Evolutionary conservation across 129 eudicot genomes (phyloP).

Genomic region (Rutidosis leptorrhynchoides): DNA sequence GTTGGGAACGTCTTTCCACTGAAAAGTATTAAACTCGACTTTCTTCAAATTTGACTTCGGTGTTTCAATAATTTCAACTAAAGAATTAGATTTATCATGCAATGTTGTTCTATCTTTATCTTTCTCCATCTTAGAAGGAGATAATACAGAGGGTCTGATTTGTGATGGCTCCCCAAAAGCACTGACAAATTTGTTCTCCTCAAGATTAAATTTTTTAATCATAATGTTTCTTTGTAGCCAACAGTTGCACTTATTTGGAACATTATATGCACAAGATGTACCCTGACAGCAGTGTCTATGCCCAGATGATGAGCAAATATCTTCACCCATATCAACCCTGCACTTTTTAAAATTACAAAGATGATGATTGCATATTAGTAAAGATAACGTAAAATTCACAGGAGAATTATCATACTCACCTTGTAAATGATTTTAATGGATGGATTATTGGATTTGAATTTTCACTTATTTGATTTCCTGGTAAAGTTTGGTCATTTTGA

Average conservation of each 20-base stretch:
- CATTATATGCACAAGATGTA: slow-evolving; percentile 35
- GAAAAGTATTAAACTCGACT: slow-evolving; percentile 37
- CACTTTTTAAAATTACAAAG: neutral
- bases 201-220: slow-evolving; percentile 26
- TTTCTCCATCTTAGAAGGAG: slow-evolving; percentile 28
- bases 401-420: slow-evolving; percentile 26
- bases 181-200: slow-evolving; percentile 13
- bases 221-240: slow-evolving; percentile 24
- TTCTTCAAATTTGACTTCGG: slow-evolving; percentile 29
- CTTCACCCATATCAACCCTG: slow-evolving; percentile 42
- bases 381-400: neutral
- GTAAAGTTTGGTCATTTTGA: slow-evolving; percentile 23
- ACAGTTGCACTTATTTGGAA: slow-evolving; percentile 36
- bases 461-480: slow-evolving; percentile 12
- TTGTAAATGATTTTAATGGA: slow-evolving; percentile 36
- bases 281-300: slow-evolving; percentile 35
- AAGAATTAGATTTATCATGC: slow-evolving; percentile 23
- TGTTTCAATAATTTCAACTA: slow-evolving; percentile 26
- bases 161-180: slow-evolving; percentile 32
- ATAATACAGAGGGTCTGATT: slow-evolving; percentile 22
- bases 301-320: slow-evolving; percentile 22
- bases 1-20: slow-evolving; percentile 69
- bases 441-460: slow-evolving; percentile 17
- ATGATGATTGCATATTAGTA: neutral
- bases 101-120: slow-evolving; percentile 29